phyloP scores from a whole-genome alignment of 129 eudicot genomes.

The Saposhnikovia divaricata region DNA sequence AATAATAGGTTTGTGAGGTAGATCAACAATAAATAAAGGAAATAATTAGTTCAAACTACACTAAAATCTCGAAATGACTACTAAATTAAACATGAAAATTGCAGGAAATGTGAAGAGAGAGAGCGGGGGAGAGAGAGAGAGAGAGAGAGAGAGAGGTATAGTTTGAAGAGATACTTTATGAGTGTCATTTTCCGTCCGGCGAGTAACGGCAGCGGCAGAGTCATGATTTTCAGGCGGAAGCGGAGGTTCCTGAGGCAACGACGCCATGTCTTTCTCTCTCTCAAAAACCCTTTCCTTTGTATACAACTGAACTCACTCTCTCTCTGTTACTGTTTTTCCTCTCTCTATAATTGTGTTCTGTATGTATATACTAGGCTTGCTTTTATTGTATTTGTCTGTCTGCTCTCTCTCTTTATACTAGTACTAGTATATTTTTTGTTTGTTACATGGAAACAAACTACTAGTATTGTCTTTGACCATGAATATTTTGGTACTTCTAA shows the following conservation, averaged over 20 bases:
- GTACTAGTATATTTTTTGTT: too few relatives aligned
- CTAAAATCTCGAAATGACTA: neutral
- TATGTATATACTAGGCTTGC: neutral
- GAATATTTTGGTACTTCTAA: too few relatives aligned
- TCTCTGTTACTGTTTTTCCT: neutral
- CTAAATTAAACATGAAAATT: neutral
- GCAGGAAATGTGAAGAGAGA: neutral
- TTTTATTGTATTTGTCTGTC: too few relatives aligned
- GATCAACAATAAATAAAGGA: constrained; percentile 14
- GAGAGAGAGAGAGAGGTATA: neutral
- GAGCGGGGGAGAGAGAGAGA: too few relatives aligned
- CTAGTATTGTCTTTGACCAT: neutral
- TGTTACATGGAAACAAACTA: too few relatives aligned
- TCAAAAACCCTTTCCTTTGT: neutral
- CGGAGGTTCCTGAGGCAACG: neutral
- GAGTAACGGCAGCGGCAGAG: neutral
- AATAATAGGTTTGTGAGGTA: neutral
- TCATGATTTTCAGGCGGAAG: neutral
- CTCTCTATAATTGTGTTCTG: neutral
- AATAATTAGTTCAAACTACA: constrained; percentile 3
- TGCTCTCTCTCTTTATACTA: too few relatives aligned
- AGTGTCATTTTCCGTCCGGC: constrained; percentile 1
- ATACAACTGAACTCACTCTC: neutral
- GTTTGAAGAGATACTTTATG: neutral
- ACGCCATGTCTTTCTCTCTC: constrained; percentile 7